Base-by-base conservation (phyloP, 768 basidiomycete genomes). In the Cystofilobasidium ferigula region DNA sequence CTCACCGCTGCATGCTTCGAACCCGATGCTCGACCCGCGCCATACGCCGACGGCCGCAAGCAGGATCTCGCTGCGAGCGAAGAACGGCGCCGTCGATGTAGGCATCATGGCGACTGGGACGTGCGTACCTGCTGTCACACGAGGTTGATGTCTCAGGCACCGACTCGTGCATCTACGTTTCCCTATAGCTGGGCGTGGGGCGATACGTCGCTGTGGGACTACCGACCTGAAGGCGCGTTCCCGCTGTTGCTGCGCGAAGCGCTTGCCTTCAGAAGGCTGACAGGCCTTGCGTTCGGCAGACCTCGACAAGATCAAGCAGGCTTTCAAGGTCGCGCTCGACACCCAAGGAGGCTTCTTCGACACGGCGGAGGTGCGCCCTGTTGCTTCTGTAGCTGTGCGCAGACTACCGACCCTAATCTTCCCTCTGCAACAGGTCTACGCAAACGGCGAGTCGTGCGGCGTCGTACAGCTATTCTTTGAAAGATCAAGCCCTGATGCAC, bases 291-390 rank as follows among this genome's bases (percentile, higher is more conserved):
- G 18, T 51, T 28, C 26, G 12, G 9, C 26, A 36, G 57, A 48
- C 43, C 35, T 57, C 9, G 40, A 34, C 20, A 64, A 64, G 22
- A 45, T 64, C 57, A 24, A 57, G 26, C 30, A n/a, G 24, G 63
- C 63, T 4, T 48, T 64, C 30, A 16, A 30, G 13, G 42, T 18
- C 8, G 42, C 54, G 0, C 3, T 64, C 5, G 57, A 58, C 1
- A 24, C 1, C 1, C 63, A 64, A 26, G 63, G 63, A 9, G 63
- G 57, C 43, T 64, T 64, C 32, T 58, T 64, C 8, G 63, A 64
- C 30, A 45, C 57, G 0, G 63, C 63, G 1, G 63, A 64, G 57
- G 57, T 59, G 24, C 35, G 57, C 24, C 20, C 6, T 22, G 22
- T 26, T 59, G 7, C 24, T 28, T 3, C 24, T 7, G 24, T 56